Percentiles rank a stretch among this genome's conserved stretches.
Evolutionary conservation across 345 rosid species (phyloP).

Genomic region (Litchi chinensis): DNA sequence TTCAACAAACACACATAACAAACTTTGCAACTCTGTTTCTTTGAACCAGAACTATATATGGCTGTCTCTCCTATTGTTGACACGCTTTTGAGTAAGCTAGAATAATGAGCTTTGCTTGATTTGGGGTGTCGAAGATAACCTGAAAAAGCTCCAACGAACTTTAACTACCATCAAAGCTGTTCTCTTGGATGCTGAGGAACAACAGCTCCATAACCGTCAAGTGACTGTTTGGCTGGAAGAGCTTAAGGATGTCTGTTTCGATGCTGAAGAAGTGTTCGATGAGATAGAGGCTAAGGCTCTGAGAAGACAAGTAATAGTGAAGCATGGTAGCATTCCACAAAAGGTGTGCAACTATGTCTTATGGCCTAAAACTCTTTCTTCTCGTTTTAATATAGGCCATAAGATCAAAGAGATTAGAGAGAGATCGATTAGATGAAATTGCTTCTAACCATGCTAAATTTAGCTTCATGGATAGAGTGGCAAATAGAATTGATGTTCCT

Average conservation of each 20-base stretch:
- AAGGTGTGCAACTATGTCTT: slow-evolving; percentile 22
- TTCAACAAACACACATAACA: too few species aligned
- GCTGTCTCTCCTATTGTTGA: background rate
- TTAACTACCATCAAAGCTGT: background rate
- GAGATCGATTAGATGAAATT: slow-evolving; percentile 2
- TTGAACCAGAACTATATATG: background rate
- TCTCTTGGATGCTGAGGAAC: slow-evolving; percentile 5
- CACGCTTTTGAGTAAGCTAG: background rate
- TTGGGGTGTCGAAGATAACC: background rate
- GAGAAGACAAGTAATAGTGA: background rate
- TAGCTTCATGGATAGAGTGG: background rate
- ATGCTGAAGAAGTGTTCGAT: slow-evolving; percentile 28
- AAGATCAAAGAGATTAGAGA: slow-evolving; percentile 7
- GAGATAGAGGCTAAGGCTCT: slow-evolving; percentile 18
- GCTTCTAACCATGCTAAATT: background rate
- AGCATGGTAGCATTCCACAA: background rate
- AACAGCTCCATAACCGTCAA: background rate
- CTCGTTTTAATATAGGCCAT: background rate
- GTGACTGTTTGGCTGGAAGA: background rate
- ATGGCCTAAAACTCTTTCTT: background rate
- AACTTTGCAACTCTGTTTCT: background rate
- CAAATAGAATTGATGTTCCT: background rate
- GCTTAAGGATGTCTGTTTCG: slow-evolving; percentile 22
- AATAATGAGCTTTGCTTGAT: background rate
- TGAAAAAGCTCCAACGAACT: background rate